A percentile compares a stretch with the other conserved stretches of the same genome.
phyloP scores from a whole-genome alignment of 257 asterid species.

The Forsythia suspensa region DNA sequence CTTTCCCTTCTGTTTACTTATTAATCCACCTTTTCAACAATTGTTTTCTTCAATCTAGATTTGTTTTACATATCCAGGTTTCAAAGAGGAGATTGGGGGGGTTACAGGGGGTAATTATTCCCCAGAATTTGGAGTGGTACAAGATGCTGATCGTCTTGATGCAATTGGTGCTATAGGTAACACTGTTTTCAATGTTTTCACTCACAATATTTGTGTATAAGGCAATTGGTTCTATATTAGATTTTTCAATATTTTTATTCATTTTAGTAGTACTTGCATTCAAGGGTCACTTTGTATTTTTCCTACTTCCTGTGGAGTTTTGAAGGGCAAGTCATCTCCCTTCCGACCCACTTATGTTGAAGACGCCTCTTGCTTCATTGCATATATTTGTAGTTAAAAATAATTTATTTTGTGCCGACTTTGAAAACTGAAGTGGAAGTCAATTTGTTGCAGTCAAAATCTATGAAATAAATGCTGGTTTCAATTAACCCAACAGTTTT shows the following conservation, averaged over 20 bases:
- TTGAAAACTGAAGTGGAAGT: background rate
- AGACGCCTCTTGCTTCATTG: background rate
- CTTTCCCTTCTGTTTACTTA: too few relatives aligned
- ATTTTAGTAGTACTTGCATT: background rate
- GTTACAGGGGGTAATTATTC: slow-evolving; percentile 30
- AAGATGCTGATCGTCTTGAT: slow-evolving; percentile 99
- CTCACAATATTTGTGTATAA: background rate
- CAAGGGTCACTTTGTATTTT: background rate
- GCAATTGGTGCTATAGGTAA: slow-evolving; percentile 98
- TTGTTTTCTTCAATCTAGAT: background rate
- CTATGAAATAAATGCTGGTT: background rate
- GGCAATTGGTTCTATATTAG: background rate
- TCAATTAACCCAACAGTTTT: background rate
- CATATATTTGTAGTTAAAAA: background rate
- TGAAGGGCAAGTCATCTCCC: background rate
- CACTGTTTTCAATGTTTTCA: background rate
- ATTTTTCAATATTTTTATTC: background rate
- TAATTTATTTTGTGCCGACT: background rate
- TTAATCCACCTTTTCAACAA: background rate
- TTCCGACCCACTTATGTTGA: background rate
- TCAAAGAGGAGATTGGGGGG: slow-evolving; percentile 79
- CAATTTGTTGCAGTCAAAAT: background rate
- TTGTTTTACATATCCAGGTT: slow-evolving; percentile 49
- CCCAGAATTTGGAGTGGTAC: slow-evolving; percentile 86
- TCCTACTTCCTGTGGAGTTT: background rate